Percentiles rank a stretch among this genome's conserved stretches.
phyloP scores from a whole-genome alignment of 2,329 filamentous ascomycete species.

The Apiospora malaysiana region DNA sequence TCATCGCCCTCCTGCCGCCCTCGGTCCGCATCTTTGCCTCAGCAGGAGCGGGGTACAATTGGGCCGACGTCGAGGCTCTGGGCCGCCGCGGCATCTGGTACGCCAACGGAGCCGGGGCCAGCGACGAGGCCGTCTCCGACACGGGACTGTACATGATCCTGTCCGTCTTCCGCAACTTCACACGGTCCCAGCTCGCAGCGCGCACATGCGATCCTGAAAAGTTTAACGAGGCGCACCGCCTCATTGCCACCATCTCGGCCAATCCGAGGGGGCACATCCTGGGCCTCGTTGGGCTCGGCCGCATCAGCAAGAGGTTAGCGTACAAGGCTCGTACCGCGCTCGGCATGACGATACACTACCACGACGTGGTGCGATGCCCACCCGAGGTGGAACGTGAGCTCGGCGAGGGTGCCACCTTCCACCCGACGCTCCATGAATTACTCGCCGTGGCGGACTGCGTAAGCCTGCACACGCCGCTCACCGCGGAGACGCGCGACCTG shows the following conservation, averaged over 20 bases:
- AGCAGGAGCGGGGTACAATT: slow-evolving; percentile 70
- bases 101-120: slow-evolving; percentile 48
- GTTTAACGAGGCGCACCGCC: slow-evolving; percentile 50
- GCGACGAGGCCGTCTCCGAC: slow-evolving; percentile 51
- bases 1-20: slow-evolving; percentile 60
- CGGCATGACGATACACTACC: slow-evolving; percentile 61
- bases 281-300: slow-evolving; percentile 59
- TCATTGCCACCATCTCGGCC: slow-evolving; percentile 52
- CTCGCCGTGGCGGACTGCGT: slow-evolving; percentile 42
- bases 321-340: slow-evolving; percentile 50
- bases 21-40: slow-evolving; percentile 67
- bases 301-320: slow-evolving; percentile 52
- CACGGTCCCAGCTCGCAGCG: slow-evolving; percentile 53
- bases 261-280: slow-evolving; percentile 55
- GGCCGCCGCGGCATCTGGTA: slow-evolving; percentile 46
- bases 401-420: slow-evolving; percentile 32
- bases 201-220: slow-evolving; percentile 45
- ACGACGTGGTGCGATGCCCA: slow-evolving; percentile 46
- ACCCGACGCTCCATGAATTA: slow-evolving; percentile 28
- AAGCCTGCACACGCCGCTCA: slow-evolving; percentile 41
- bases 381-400: slow-evolving; percentile 38
- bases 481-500: slow-evolving; percentile 34
- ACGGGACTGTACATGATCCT: slow-evolving; percentile 49
- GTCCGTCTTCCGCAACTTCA: slow-evolving; percentile 56
- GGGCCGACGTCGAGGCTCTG: slow-evolving; percentile 63